Percentiles rank a stretch among this genome's conserved stretches.
Conservation (phyloP, 495 filamentous ascomycete species). For the Lichenothelia convexa region DNA sequence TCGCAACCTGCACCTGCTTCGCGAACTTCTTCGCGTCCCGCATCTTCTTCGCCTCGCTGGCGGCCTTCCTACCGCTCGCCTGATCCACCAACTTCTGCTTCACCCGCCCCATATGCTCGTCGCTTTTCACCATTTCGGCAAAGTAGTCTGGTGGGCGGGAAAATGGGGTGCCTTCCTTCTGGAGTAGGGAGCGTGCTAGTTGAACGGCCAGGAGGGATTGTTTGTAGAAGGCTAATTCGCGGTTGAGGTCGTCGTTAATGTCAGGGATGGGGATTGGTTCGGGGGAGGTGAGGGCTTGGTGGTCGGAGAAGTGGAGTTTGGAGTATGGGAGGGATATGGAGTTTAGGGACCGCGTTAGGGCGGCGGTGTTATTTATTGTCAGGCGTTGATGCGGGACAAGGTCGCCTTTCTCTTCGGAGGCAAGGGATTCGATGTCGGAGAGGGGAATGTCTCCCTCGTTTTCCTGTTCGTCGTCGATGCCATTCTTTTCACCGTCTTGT, state of each 20-base stretch:
- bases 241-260: slow-evolving; percentile 69
- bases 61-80: slow-evolving; percentile 79
- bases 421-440: slow-evolving; percentile 61
- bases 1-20: slow-evolving; percentile 94
- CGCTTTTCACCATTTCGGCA: slow-evolving; percentile 94
- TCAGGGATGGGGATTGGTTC: slow-evolving; percentile 41
- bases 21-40: slow-evolving; percentile 97
- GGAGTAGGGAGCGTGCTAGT: slow-evolving; percentile 49
- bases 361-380: slow-evolving; percentile 91
- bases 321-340: slow-evolving; percentile 51
- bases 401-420: slow-evolving; percentile 67
- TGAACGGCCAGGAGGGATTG: slow-evolving; percentile 67
- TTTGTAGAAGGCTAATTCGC: slow-evolving; percentile 86
- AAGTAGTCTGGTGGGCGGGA: slow-evolving; percentile 86
- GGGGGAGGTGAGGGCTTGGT: slow-evolving; percentile 38
- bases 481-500: slow-evolving; percentile 21
- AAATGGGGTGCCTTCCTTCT: slow-evolving; percentile 69
- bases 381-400: slow-evolving; percentile 76
- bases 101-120: slow-evolving; percentile 95
- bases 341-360: slow-evolving; percentile 55
- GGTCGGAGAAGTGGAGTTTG: slow-evolving; percentile 42
- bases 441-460: slow-evolving; percentile 50
- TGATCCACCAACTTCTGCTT: slow-evolving; percentile 86
- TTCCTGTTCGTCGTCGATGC: slow-evolving; percentile 6
- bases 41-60: slow-evolving; percentile 76